phyloP scores from a whole-genome alignment of 257 asterid species.

The Eucommia ulmoides region DNA sequence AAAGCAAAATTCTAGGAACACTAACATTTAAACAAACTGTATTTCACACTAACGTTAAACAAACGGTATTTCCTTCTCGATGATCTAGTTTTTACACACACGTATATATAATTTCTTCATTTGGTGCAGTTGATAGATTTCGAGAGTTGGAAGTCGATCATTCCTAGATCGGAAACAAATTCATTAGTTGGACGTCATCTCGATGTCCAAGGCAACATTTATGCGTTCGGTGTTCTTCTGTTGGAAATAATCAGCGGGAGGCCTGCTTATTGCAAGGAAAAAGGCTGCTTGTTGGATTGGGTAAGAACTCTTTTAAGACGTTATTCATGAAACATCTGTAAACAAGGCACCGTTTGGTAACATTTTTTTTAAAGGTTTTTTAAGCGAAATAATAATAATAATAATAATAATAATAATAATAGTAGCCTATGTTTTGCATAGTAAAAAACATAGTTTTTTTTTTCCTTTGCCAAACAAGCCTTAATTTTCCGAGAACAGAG shows the following conservation, averaged over 20 bases:
- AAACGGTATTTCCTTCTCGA: too few species aligned
- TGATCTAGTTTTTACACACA: not conserved
- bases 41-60: too few species aligned
- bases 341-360: too few species aligned
- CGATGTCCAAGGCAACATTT: constrained; percentile 61
- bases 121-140: constrained; percentile 74
- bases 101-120: not conserved
- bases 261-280: constrained; percentile 73
- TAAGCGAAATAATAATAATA: too few species aligned
- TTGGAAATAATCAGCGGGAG: constrained; percentile 86
- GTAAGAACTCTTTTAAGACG: constrained; percentile 23
- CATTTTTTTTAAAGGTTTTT: too few species aligned
- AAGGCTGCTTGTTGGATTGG: constrained; percentile 82
- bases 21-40: too few species aligned
- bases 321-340: not conserved
- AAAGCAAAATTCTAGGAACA: too few species aligned
- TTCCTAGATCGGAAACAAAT: constrained; percentile 70
- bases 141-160: constrained; percentile 81
- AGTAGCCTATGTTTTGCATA: too few species aligned
- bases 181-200: constrained; percentile 54
- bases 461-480: too few species aligned
- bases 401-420: too few species aligned
- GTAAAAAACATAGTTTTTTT: too few species aligned
- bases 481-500: too few species aligned
- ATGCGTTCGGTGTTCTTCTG: constrained; percentile 73